Conservation (phyloP, 164 flowering plant species). For the Magnolia officinalis region DNA sequence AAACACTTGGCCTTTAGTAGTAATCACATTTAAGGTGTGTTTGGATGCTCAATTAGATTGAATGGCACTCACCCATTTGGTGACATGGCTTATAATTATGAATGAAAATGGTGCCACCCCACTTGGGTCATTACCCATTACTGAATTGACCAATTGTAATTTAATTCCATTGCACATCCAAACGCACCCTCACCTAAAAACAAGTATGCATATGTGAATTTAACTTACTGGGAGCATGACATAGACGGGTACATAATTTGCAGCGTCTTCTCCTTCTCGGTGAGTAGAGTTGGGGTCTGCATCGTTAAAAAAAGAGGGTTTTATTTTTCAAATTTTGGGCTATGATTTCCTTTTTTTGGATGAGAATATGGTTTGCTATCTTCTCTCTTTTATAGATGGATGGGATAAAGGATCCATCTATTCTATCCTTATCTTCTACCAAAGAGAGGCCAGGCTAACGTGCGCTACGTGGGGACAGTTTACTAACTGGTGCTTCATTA, state of each 20-base stretch:
- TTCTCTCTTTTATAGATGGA: not conserved
- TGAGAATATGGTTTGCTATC: not conserved
- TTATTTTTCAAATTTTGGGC: not conserved
- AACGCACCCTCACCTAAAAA: not conserved
- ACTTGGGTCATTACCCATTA: no score
- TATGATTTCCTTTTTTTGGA: not conserved
- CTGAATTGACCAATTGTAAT: not conserved
- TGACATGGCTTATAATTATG: no score
- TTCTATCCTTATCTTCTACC: no score
- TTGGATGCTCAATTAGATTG: no score
- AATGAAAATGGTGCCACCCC: no score
- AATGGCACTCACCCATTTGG: no score
- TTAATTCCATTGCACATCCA: not conserved
- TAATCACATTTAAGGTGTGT: no score
- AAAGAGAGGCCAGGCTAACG: no score
- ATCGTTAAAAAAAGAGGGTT: constrained; percentile 7
- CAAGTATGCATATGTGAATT: not conserved
- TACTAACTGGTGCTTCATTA: no score
- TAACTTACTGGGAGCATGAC: constrained; percentile 56
- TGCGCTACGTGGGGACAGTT: no score
- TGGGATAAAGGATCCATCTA: no score
- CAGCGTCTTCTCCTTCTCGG: constrained; percentile 35
- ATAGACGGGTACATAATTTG: constrained; percentile 65
- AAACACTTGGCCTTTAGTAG: constrained; percentile 13
- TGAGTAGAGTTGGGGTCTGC: constrained; percentile 31